Conservation (phyloP, 2,329 filamentous ascomycete genomes). For the Spiromastix sp. region DNA sequence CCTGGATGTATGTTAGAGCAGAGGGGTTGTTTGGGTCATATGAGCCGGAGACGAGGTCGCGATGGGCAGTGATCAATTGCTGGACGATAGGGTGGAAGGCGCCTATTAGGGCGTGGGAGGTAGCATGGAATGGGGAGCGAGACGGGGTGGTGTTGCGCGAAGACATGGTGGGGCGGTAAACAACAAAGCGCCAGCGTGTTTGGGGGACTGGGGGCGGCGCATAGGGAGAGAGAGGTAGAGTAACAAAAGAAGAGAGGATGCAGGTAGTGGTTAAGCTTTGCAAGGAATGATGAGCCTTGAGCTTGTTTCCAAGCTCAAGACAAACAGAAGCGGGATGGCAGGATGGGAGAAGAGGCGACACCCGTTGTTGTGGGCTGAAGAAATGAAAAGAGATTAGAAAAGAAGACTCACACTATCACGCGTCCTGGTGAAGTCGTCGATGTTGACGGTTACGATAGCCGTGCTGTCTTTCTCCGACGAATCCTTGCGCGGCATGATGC, state of each 20-base stretch:
- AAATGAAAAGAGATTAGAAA: no score
- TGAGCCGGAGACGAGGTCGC: background rate
- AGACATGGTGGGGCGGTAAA: slow-evolving; percentile 4
- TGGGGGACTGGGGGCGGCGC: background rate
- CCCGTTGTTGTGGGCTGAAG: background rate
- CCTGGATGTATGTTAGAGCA: slow-evolving; percentile 39
- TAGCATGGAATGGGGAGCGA: background rate
- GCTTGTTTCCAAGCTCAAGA: no score
- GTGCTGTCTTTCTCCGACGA: slow-evolving; percentile 24
- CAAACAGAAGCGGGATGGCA: background rate
- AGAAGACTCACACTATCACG: slow-evolving; percentile 67
- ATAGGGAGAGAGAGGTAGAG: slow-evolving; percentile 1
- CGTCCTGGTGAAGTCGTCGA: slow-evolving; percentile 68
- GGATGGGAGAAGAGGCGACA: slow-evolving; percentile 11
- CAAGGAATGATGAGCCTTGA: no score
- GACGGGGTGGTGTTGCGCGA: slow-evolving; percentile 1
- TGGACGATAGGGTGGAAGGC: slow-evolving; percentile 3
- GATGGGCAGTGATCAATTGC: slow-evolving; percentile 1
- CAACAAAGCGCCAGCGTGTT: slow-evolving; percentile 1
- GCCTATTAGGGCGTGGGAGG: background rate
- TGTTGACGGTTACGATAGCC: slow-evolving; percentile 37
- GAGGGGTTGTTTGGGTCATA: background rate
- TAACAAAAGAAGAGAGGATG: background rate
- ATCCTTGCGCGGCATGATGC: slow-evolving; percentile 30
- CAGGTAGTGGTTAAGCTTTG: background rate